Percentiles rank a stretch among this genome's conserved stretches.
These are phyloP conservation scores for Pelargonium fulgidum DNA, from an alignment of 441 rosid species.

Conservation along the genomic window DNA sequence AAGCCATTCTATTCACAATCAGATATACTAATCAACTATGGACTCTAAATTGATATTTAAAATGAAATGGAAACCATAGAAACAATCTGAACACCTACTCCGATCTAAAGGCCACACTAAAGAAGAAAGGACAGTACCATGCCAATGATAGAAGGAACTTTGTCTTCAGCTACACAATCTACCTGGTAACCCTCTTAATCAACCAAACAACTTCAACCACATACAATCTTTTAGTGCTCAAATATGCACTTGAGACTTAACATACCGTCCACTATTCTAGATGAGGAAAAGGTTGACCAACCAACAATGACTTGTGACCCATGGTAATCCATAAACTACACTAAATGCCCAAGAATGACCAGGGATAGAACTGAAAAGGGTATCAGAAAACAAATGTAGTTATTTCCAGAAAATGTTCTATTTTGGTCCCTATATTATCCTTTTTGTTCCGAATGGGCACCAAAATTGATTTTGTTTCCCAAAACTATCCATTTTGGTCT, in stretches of 20 bases:
- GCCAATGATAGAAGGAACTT: background rate
- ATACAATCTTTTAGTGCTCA: background rate
- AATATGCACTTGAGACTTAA: background rate
- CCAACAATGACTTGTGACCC: background rate
- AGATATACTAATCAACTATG: too few relatives aligned
- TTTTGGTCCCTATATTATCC: too few relatives aligned
- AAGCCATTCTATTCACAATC: background rate
- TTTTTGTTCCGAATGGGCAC: too few relatives aligned
- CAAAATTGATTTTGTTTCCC: too few relatives aligned
- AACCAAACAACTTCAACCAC: background rate
- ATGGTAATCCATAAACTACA: background rate
- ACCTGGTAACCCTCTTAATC: background rate
- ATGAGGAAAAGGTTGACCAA: too few relatives aligned
- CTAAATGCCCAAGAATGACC: background rate
- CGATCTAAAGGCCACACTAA: background rate
- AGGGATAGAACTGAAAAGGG: background rate
- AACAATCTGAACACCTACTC: too few relatives aligned
- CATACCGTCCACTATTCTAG: too few relatives aligned
- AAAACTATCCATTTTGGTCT: too few relatives aligned
- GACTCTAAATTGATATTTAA: too few relatives aligned
- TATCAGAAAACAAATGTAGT: background rate
- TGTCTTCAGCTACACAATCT: background rate
- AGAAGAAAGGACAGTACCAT: background rate
- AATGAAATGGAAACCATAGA: too few relatives aligned
- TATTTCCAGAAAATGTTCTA: too few relatives aligned